Evolutionary conservation across 2,329 filamentous ascomycete species (phyloP).

Genomic region (Pseudocercospora crystallina): DNA sequence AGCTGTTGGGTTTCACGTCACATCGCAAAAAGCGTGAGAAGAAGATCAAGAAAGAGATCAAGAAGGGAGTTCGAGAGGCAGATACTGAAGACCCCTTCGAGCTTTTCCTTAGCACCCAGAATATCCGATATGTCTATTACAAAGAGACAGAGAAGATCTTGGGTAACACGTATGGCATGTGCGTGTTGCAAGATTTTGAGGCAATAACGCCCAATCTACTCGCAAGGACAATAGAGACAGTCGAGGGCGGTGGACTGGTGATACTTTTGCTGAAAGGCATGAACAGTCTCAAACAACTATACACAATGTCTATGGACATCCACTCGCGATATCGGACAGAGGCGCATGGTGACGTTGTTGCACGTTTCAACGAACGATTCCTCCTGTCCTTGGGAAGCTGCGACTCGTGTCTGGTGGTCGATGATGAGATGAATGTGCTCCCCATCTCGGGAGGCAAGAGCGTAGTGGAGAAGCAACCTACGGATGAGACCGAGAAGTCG

Average conservation of each 20-base stretch:
- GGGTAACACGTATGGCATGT: constrained; percentile 98
- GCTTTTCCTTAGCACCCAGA: constrained; percentile 91
- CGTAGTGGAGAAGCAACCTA: constrained; percentile 75
- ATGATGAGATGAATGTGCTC: constrained; percentile 95
- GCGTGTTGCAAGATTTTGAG: constrained; percentile 96
- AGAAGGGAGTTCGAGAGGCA: constrained; percentile 85
- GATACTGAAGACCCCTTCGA: constrained; percentile 96
- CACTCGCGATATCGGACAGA: constrained; percentile 96
- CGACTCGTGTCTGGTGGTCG: constrained; percentile 89
- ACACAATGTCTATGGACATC: constrained; percentile 95
- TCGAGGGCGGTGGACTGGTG: constrained; percentile 91
- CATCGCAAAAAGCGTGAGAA: constrained; percentile 97
- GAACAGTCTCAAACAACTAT: constrained; percentile 94
- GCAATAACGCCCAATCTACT: constrained; percentile 96
- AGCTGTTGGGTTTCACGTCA: constrained; percentile 89
- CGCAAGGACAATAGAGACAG: constrained; percentile 92
- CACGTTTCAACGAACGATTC: constrained; percentile 96
- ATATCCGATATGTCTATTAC: constrained; percentile 99
- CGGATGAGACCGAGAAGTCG: constrained; percentile 68
- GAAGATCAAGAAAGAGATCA: constrained; percentile 98
- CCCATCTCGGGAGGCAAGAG: constrained; percentile 94
- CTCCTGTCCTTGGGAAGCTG: constrained; percentile 94
- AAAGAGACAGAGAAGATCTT: constrained; percentile 99
- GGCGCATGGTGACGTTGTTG: constrained; percentile 90
- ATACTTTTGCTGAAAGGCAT: constrained; percentile 91